Evolutionary conservation across 1,284 basidiomycete genomes (phyloP).

Genomic region (Ustilago sp.): DNA sequence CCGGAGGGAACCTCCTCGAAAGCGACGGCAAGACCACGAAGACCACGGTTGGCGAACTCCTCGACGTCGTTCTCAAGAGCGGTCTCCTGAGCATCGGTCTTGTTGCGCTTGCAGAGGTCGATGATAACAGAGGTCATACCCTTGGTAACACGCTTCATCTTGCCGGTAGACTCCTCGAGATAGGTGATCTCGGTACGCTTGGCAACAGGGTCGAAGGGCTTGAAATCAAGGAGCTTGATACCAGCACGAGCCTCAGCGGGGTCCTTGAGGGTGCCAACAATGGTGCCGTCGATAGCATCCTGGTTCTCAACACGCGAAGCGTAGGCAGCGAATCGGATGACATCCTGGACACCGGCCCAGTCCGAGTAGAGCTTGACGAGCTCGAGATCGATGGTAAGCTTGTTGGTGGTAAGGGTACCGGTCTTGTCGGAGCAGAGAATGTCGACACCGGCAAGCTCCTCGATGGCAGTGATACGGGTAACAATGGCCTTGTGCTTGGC

Average conservation of each 20-base stretch:
- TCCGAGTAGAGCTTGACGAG: slow-evolving; percentile 92
- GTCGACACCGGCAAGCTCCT: slow-evolving; percentile 90
- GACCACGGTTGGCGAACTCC: slow-evolving; percentile 93
- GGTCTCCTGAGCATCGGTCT: slow-evolving; percentile 90
- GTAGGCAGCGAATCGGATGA: slow-evolving; percentile 92
- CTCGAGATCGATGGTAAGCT: slow-evolving; percentile 93
- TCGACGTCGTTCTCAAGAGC: slow-evolving; percentile 93
- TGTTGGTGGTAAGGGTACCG: slow-evolving; percentile 94
- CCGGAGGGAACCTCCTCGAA: slow-evolving; percentile 85
- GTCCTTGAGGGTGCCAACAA: slow-evolving; percentile 81
- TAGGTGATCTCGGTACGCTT: slow-evolving; percentile 99
- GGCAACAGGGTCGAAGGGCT: slow-evolving; percentile 99
- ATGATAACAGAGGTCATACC: slow-evolving; percentile 96
- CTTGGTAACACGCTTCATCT: slow-evolving; percentile 98
- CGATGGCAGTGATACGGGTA: slow-evolving; percentile 94
- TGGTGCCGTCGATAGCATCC: slow-evolving; percentile 93
- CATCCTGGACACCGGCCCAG: slow-evolving; percentile 84
- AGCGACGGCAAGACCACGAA: slow-evolving; percentile 95
- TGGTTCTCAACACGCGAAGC: slow-evolving; percentile 98
- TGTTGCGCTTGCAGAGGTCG: slow-evolving; percentile 91
- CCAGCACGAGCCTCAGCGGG: slow-evolving; percentile 82
- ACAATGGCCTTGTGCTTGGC: slow-evolving; percentile 94
- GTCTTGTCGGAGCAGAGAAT: slow-evolving; percentile 99
- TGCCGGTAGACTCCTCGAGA: slow-evolving; percentile 89
- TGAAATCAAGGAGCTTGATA: slow-evolving; percentile 97